phyloP scores from a whole-genome alignment of 352 stramenopile species.

The Phytopythium montanum region DNA sequence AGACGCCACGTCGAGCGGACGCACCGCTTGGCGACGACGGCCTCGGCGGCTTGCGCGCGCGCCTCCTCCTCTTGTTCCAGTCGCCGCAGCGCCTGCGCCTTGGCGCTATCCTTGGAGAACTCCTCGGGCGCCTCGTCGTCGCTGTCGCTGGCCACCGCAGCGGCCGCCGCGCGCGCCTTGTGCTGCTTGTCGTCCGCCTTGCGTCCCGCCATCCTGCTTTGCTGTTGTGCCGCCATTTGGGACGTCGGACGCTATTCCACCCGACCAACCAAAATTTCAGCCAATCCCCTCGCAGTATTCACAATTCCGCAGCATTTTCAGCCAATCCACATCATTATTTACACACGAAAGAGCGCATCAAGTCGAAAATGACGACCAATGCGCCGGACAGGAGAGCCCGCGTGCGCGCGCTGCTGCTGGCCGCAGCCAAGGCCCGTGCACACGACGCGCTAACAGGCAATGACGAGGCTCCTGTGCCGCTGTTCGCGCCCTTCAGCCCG shows the following conservation, averaged over 20 bases:
- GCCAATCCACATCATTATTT: conserved; percentile 16
- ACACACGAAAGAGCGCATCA: background rate
- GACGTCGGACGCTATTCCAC: background rate
- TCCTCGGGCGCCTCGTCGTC: conserved; percentile 79
- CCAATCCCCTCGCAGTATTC: conserved; percentile 15
- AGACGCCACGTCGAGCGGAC: background rate
- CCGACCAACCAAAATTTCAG: conserved; percentile 18
- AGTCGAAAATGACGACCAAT: conserved; percentile 12
- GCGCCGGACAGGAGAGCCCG: conserved; percentile 15
- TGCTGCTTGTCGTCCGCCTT: conserved; percentile 22
- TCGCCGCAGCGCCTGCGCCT: conserved; percentile 45
- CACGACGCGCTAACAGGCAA: conserved; percentile 42
- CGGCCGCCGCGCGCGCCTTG: conserved; percentile 10
- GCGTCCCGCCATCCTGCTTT: background rate
- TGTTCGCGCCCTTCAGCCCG: conserved; percentile 79
- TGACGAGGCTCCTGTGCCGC: conserved; percentile 10
- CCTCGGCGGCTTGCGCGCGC: conserved; percentile 23
- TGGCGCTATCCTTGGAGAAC: conserved; percentile 67
- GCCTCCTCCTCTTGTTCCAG: conserved; percentile 51
- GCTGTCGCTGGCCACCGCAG: conserved; percentile 29
- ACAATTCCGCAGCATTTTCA: conserved; percentile 2
- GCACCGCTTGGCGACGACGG: conserved; percentile 42
- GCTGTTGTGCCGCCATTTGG: background rate
- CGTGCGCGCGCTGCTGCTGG: conserved; percentile 60
- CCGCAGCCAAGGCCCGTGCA: conserved; percentile 48